A percentile compares a stretch with the other conserved stretches of the same genome.
phyloP scores from a whole-genome alignment of 257 asterid genomes.

The Nicotiana undulata region DNA sequence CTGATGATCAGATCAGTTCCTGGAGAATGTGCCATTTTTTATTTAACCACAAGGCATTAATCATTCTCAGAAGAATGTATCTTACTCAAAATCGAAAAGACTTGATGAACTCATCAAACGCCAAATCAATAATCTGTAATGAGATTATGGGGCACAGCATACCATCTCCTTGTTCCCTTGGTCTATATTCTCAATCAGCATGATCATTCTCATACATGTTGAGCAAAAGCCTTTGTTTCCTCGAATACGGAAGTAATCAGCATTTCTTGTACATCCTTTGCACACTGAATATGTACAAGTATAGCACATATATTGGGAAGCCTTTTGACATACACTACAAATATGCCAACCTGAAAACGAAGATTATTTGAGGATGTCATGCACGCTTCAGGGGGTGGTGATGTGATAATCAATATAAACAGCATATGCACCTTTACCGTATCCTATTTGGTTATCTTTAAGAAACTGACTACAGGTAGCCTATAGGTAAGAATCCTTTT shows the following conservation, averaged over 20 bases:
- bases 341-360: slow-evolving; percentile 96
- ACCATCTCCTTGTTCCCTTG: slow-evolving; percentile 61
- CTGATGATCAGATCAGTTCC: background rate
- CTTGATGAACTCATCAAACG: background rate
- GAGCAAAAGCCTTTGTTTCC: slow-evolving; percentile 90
- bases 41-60: background rate
- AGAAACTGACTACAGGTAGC: background rate
- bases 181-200: slow-evolving; percentile 82
- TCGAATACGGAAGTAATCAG: slow-evolving; percentile 64
- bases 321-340: slow-evolving; percentile 77
- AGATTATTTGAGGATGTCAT: slow-evolving; percentile 4
- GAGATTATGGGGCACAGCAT: slow-evolving; percentile 19
- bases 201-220: slow-evolving; percentile 75
- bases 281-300: slow-evolving; percentile 94
- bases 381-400: background rate
- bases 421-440: background rate
- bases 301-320: slow-evolving; percentile 75
- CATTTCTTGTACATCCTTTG: slow-evolving; percentile 67
- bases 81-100: background rate
- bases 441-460: background rate
- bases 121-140: background rate
- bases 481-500: background rate
- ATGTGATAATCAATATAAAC: background rate
- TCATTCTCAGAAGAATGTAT: background rate
- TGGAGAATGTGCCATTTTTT: background rate